These are phyloP conservation scores for Mollisia scopiformis DNA, from an alignment of 2,329 filamentous ascomycete genomes.

Conservation along the genomic window DNA sequence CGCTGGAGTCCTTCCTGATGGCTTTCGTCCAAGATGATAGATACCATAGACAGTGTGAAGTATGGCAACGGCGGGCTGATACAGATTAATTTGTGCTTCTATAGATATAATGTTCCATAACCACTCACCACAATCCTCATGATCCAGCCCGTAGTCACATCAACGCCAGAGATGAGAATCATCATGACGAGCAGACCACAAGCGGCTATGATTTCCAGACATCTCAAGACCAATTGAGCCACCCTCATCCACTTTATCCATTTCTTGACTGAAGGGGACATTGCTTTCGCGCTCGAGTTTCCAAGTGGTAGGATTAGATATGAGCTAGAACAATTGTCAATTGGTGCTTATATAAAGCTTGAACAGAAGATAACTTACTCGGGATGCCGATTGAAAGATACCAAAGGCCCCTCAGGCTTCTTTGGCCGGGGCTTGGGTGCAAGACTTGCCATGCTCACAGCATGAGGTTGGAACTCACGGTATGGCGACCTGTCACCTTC, in stretches of 20 bases:
- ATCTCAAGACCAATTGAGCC: constrained; percentile 69
- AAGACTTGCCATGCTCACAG: constrained; percentile 79
- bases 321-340: constrained; percentile 38
- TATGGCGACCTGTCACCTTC: constrained; percentile 55
- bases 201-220: constrained; percentile 69
- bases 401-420: constrained; percentile 73
- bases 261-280: constrained; percentile 71
- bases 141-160: constrained; percentile 71
- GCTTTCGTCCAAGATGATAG: constrained; percentile 75
- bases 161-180: constrained; percentile 73
- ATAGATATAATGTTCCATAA: background rate
- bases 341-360: background rate
- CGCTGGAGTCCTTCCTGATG: constrained; percentile 71
- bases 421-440: constrained; percentile 62
- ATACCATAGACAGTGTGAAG: constrained; percentile 76
- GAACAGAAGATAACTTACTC: constrained; percentile 60
- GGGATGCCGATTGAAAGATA: constrained; percentile 85
- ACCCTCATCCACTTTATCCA: constrained; percentile 71
- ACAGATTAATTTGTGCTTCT: constrained; percentile 23
- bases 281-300: constrained; percentile 61
- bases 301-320: constrained; percentile 68
- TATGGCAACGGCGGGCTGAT: constrained; percentile 74
- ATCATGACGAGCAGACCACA: constrained; percentile 74
- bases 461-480: constrained; percentile 81
- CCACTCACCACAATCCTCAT: constrained; percentile 72